Percentiles rank a stretch among this genome's conserved stretches.
Evolutionary conservation across 495 filamentous ascomycete genomes (phyloP).

Genomic region (Aspergillus conjunctus): DNA sequence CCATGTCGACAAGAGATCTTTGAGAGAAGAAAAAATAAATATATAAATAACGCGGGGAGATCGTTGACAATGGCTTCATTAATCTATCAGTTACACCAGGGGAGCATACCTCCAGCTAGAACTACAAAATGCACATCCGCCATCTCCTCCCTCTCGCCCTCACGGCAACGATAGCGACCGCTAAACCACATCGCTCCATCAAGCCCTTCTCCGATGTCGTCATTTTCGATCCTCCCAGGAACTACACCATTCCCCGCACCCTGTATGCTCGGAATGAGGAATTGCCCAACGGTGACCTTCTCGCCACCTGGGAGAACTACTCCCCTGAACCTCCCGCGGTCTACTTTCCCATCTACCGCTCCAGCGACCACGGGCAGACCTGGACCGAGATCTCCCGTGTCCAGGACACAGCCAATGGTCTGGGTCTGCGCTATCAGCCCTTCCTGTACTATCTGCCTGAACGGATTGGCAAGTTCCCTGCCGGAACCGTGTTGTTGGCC

Average conservation of each 20-base stretch:
- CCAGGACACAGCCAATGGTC: slow-evolving; percentile 62
- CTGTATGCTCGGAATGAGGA: slow-evolving; percentile 31
- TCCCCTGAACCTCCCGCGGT: slow-evolving; percentile 53
- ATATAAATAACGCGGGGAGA: slow-evolving; percentile 1
- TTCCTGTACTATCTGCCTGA: slow-evolving; percentile 62
- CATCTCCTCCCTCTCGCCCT: slow-evolving; percentile 25
- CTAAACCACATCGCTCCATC: slow-evolving; percentile 10
- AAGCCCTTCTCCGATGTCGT: slow-evolving; percentile 23
- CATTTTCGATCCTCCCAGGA: slow-evolving; percentile 38
- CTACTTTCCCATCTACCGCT: slow-evolving; percentile 54
- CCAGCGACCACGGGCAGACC: slow-evolving; percentile 58
- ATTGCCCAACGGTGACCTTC: slow-evolving; percentile 30
- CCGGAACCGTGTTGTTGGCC: slow-evolving; percentile 62
- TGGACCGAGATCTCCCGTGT: slow-evolving; percentile 65
- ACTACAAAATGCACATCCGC: slow-evolving; percentile 15
- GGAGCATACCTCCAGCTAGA: background rate
- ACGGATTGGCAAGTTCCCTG: slow-evolving; percentile 54
- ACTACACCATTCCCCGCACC: slow-evolving; percentile 39
- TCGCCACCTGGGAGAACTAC: slow-evolving; percentile 63
- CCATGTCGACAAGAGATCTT: background rate
- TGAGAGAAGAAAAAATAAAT: too few species aligned
- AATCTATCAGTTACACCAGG: background rate
- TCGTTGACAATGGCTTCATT: background rate
- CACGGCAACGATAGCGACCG: slow-evolving; percentile 20
- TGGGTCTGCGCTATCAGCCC: slow-evolving; percentile 69